Base-by-base conservation (phyloP, 1,139 yeast species). In the Eremothecium sinecaudum region DNA sequence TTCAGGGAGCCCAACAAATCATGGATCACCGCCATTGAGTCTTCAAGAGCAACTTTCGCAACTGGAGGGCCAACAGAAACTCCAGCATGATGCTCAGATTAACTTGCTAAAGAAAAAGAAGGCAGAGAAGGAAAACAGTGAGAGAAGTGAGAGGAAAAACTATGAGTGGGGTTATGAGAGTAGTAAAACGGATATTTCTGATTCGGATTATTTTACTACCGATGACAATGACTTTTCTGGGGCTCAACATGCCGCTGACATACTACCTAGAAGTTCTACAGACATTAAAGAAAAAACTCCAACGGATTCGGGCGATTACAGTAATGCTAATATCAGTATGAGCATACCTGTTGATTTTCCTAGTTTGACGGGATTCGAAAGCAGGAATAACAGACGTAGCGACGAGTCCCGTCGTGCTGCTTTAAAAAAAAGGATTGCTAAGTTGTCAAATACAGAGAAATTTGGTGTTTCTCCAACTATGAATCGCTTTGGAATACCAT, bases 351-450 rank as follows among this genome's bases (percentile, higher is more conserved):
- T n/a, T n/a, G 28, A 25, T 25, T 10, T 8, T 10, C 21, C 28
- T 4, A 18, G 15, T 4, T 13, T 7, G 15, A 25, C 14, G 7
- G n/a, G 25, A 3, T 23, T 23, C 15, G 11, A 5, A n/a, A 12
- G n/a, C n/a, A n/a, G n/a, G n/a, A n/a, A n/a, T n/a, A 9, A 8
- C 9, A 26, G 17, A 14, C 19, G 11, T 17, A 17, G 13, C 4
- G 30, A 27, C 11, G 95, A 84, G 45, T 67, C 79, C 12, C 74
- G 79, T 41, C 73, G 93, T 50, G 71, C 80, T 39, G 84, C 78
- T 11, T 67, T 90, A 38, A 79, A 94, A 21, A 95, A 83, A 47
- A 73, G 97, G 45, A 90, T 90, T 96, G 98, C 99, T 13, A 84
- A 80, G 49, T 71, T 92, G 17, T 82, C 97, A 0, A 95, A 94